These are phyloP conservation scores for Alternaria gaisen DNA, from an alignment of 2,329 filamentous ascomycete genomes.

Conservation along the genomic window DNA sequence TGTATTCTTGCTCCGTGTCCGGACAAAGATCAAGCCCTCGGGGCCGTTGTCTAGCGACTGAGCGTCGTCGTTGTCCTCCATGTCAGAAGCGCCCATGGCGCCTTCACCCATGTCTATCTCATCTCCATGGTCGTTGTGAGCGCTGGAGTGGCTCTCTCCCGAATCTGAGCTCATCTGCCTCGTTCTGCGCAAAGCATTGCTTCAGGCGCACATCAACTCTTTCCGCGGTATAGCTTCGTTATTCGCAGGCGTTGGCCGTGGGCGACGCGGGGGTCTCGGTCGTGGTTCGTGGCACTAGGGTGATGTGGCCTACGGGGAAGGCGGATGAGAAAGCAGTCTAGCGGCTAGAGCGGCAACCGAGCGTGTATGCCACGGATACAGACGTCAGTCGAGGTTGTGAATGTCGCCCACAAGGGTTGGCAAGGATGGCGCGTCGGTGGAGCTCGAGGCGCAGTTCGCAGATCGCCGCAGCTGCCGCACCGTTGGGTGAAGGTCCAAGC, in stretches of 20 bases:
- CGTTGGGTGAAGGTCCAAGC: slow-evolving; percentile 32
- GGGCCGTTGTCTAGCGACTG: slow-evolving; percentile 29
- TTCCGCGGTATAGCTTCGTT: slow-evolving; percentile 8
- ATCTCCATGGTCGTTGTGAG: slow-evolving; percentile 55
- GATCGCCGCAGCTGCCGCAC: slow-evolving; percentile 23
- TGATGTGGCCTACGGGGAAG: slow-evolving; percentile 14
- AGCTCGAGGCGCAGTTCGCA: slow-evolving; percentile 29
- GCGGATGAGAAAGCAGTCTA: not conserved
- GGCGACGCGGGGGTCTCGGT: slow-evolving; percentile 22
- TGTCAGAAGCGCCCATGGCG: slow-evolving; percentile 11
- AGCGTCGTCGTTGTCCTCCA: slow-evolving; percentile 38
- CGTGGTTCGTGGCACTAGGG: slow-evolving; percentile 15
- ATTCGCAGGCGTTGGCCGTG: not conserved
- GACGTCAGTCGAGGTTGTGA: not conserved
- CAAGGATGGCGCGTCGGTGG: slow-evolving; percentile 1
- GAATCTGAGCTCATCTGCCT: slow-evolving; percentile 75
- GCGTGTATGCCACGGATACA: not conserved
- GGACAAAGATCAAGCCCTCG: slow-evolving; percentile 47
- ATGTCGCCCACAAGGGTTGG: not conserved
- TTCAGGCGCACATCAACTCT: slow-evolving; percentile 44
- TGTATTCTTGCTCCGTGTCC: slow-evolving; percentile 28
- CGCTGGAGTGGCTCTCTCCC: slow-evolving; percentile 69
- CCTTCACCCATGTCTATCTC: slow-evolving; percentile 53
- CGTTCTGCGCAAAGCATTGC: slow-evolving; percentile 62
- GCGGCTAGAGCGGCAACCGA: not conserved